A percentile compares a stretch with the other conserved stretches of the same genome.
Conservation (phyloP, 139 green algal genomes). For the Coelastrella sp. region DNA sequence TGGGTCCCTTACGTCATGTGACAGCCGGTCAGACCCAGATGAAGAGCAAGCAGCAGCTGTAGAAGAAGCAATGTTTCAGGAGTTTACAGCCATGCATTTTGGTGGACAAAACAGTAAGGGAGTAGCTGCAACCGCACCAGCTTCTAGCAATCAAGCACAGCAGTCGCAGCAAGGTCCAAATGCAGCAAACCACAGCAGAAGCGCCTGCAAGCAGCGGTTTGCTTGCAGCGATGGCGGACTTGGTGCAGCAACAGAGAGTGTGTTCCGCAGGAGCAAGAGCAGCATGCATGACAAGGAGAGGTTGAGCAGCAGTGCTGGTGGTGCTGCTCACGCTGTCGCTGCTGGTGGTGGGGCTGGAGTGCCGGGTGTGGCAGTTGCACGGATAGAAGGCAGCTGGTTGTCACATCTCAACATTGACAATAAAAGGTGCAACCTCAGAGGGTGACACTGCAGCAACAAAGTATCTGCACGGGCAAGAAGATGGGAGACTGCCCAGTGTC, state of each 20-base stretch:
- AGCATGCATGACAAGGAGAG: not conserved
- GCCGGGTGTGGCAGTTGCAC: slow-evolving; percentile 47
- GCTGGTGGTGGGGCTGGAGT: not conserved
- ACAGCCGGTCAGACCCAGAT: not conserved
- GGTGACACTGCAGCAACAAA: too few relatives aligned
- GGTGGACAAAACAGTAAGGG: slow-evolving; percentile 33
- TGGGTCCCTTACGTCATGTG: not conserved
- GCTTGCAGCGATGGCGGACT: not conserved
- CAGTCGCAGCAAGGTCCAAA: not conserved
- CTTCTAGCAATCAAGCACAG: not conserved
- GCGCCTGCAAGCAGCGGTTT: not conserved
- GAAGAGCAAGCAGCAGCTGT: slow-evolving; percentile 1
- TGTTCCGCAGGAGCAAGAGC: not conserved
- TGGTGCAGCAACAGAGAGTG: not conserved
- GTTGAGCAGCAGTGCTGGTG: not conserved
- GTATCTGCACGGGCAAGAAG: too few relatives aligned
- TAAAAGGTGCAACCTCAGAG: slow-evolving; percentile 49
- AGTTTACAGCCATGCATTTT: slow-evolving; percentile 2
- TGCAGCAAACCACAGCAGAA: not conserved
- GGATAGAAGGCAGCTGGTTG: slow-evolving; percentile 83
- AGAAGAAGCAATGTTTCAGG: slow-evolving; percentile 46
- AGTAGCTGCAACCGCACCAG: slow-evolving; percentile 41
- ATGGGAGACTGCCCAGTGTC: too few relatives aligned
- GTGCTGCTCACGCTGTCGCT: not conserved
- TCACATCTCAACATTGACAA: slow-evolving; percentile 79